Conservation (phyloP, 768 basidiomycete genomes). For the Pleurotus platypus region DNA sequence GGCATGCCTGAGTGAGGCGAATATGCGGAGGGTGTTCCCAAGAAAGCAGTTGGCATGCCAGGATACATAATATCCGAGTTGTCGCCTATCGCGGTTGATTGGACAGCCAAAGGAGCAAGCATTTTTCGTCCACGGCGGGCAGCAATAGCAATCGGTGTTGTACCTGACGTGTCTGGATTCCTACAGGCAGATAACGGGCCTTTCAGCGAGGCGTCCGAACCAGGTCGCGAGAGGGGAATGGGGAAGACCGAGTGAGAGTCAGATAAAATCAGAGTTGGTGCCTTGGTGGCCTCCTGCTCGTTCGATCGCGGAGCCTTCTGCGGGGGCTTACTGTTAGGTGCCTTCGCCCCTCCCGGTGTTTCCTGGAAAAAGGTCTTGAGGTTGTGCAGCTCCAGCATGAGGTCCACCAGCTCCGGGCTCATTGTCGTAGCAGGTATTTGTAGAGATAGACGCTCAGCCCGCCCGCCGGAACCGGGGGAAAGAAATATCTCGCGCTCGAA, state of each 20-base stretch:
- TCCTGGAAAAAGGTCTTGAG: conserved; percentile 36
- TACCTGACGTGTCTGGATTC: neutral
- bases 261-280: conserved; percentile 39
- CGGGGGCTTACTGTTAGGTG: conserved; percentile 12
- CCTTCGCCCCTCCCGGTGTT: conserved; percentile 14
- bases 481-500: conserved; percentile 33
- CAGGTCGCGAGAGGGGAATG: conserved; percentile 21
- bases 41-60: conserved; percentile 39
- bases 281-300: conserved; percentile 18
- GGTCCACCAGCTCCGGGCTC: conserved; percentile 35
- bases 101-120: conserved; percentile 14
- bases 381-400: conserved; percentile 35
- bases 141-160: conserved; percentile 25
- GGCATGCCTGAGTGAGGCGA: conserved; percentile 28
- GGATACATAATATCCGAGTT: conserved; percentile 30
- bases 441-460: conserved; percentile 26
- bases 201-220: conserved; percentile 23
- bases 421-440: conserved; percentile 28
- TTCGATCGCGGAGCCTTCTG: conserved; percentile 2
- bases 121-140: conserved; percentile 33
- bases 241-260: conserved; percentile 36
- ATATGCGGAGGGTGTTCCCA: conserved; percentile 37
- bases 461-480: conserved; percentile 17
- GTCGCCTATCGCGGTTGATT: conserved; percentile 18
- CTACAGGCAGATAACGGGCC: conserved; percentile 8